Conservation (phyloP, 306 rosid genomes). For the Dalbergia oliveri region DNA sequence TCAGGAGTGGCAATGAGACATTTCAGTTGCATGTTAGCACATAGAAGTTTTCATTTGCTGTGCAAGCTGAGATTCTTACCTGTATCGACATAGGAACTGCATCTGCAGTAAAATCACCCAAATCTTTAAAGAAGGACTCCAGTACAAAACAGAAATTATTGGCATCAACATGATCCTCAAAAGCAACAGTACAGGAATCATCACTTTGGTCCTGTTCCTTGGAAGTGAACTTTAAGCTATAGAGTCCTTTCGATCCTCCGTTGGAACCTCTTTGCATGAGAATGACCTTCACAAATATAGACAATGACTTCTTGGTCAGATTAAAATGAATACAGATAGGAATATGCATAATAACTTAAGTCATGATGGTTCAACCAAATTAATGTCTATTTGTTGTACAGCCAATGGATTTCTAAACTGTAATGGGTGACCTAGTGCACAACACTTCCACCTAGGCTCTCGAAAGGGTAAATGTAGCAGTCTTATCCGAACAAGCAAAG, state of each 20-base stretch:
- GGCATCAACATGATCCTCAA: constrained; percentile 81
- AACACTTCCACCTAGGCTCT: no score
- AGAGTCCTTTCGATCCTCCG: constrained; percentile 65
- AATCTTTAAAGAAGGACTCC: constrained; percentile 75
- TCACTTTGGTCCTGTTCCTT: constrained; percentile 48
- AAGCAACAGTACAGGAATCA: constrained; percentile 73
- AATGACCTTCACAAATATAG: constrained; percentile 62
- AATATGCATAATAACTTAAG: constrained; percentile 1
- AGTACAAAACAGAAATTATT: constrained; percentile 78
- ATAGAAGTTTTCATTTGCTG: constrained; percentile 8
- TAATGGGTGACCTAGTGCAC: no score
- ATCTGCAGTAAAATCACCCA: constrained; percentile 72
- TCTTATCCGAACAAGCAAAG: no score
- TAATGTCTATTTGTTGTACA: constrained; percentile 17
- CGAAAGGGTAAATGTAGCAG: no score
- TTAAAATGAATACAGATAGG: constrained; percentile 31
- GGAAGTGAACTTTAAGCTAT: constrained; percentile 56
- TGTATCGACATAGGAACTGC: constrained; percentile 69
- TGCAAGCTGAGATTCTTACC: constrained; percentile 55
- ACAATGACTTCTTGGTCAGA: constrained; percentile 35
- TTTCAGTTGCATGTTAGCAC: not conserved
- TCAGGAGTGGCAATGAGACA: constrained; percentile 15
- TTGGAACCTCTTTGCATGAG: constrained; percentile 67
- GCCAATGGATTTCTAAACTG: not conserved
- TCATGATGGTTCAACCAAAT: constrained; percentile 15